phyloP scores from a whole-genome alignment of 1,139 yeast species.

The Hemisphaericaspora xylofermentans region DNA sequence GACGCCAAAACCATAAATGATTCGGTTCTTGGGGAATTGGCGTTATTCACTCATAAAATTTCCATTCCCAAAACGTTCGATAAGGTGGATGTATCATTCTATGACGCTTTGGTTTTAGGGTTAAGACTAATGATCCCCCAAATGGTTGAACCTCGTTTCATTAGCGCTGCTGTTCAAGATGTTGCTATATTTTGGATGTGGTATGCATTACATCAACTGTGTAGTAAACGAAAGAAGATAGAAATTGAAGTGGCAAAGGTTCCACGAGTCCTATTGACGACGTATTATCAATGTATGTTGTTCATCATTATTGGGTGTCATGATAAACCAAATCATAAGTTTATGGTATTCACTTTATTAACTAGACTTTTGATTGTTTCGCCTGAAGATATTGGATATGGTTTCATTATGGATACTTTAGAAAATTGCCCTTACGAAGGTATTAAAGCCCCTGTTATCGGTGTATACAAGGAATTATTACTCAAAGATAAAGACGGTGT shows the following conservation, averaged over 20 bases:
- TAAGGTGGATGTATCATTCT: slow-evolving; percentile 22
- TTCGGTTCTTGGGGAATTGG: slow-evolving; percentile 31
- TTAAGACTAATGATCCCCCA: slow-evolving; percentile 38
- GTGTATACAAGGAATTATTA: slow-evolving; percentile 66
- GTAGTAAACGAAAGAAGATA: slow-evolving; percentile 17
- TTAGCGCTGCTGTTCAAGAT: slow-evolving; percentile 28
- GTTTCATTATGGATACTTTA: slow-evolving; percentile 65
- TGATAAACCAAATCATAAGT: slow-evolving; percentile 22
- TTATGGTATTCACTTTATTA: slow-evolving; percentile 46
- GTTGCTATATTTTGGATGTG: slow-evolving; percentile 40
- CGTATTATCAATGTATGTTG: slow-evolving; percentile 37
- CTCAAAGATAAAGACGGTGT: slow-evolving; percentile 20
- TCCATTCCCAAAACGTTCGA: slow-evolving; percentile 17
- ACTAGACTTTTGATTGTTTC: slow-evolving; percentile 55
- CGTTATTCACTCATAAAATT: slow-evolving; percentile 27
- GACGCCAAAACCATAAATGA: slow-evolving; percentile 28
- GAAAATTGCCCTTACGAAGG: slow-evolving; percentile 65
- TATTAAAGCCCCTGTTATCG: slow-evolving; percentile 58
- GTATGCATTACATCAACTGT: slow-evolving; percentile 33
- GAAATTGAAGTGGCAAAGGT: slow-evolving; percentile 33
- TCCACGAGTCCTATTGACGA: slow-evolving; percentile 30
- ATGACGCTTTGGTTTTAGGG: slow-evolving; percentile 35
- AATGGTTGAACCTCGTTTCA: slow-evolving; percentile 30
- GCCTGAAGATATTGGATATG: slow-evolving; percentile 57
- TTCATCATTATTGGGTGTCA: slow-evolving; percentile 21